Base-by-base conservation (phyloP, 768 basidiomycete genomes). In the Xerocomellus chrysenteron region DNA sequence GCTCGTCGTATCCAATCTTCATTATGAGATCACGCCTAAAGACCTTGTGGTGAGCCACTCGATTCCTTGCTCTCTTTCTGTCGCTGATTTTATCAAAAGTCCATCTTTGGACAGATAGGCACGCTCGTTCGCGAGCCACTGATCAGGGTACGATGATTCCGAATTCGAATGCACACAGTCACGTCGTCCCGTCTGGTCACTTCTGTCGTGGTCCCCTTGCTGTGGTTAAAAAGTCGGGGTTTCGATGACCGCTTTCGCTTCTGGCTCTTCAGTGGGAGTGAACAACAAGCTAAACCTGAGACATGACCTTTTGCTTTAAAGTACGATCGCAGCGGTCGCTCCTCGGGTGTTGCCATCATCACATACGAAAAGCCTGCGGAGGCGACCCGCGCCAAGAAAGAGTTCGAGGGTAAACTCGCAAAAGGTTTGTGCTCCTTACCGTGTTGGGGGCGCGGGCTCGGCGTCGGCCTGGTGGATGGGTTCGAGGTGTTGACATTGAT, bases 291-390 rank as follows among this genome's bases (percentile, higher is more conserved):
- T 82, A 80, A 82, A 81, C 84, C 72, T 85, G 76, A 80, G 70
- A 81, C 79, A 73, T 65, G 69, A 70, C 67, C 68, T 69, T 73
- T 71, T 67, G 68, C 71, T 75, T 73, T 77, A 69, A 82, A 97
- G 94, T 97, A 94, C 79, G 94, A 97, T 77, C 87, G 90, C 71
- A 95, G 94, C 65, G 94, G 94, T 63, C 90, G 94, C 70, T 96
- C 94, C 45, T 85, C 82, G 19, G 94, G 94, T 57, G 80, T 84
- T 63, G 94, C 89, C 55, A 82, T 85, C 63, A 77, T 97, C 69
- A 80, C 85, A 10, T 96, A 86, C 75, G 88, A 92, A 74, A 91
- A 86, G 3, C 64, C 81, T 17, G 79, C 81, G 52, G 90, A 96
- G 70, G 94, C 94, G 35, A 84, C 85, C 39, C 79, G 81, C 56